Percentiles rank a stretch among this genome's conserved stretches.
Evolutionary conservation across 2,329 filamentous ascomycete species (phyloP).

Genomic region (Epichloe gansuensis): DNA sequence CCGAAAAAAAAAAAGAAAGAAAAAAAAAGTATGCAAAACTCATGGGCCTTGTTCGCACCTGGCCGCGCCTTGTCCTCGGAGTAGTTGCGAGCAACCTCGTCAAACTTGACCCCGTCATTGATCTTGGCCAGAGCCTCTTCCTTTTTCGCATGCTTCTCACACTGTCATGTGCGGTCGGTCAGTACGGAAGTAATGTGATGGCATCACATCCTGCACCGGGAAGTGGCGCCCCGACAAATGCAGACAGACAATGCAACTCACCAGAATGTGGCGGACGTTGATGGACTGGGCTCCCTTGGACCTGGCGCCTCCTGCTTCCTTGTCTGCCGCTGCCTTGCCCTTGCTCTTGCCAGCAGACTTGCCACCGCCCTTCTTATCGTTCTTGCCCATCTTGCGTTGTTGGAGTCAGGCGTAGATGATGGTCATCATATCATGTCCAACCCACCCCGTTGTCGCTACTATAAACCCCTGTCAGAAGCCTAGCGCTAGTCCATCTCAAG

Average conservation of each 20-base stretch:
- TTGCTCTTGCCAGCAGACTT: conserved; percentile 20
- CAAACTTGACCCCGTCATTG: conserved; percentile 54
- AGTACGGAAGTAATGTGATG: too few species aligned
- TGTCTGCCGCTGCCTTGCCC: conserved; percentile 15
- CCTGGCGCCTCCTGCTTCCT: conserved; percentile 24
- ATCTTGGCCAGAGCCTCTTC: conserved; percentile 62
- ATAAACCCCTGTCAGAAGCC: too few species aligned
- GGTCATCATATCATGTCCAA: too few species aligned
- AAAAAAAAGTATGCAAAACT: background rate
- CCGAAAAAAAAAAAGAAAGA: background rate
- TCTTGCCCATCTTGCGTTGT: conserved; percentile 22
- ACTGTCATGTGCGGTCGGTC: conserved; percentile 25
- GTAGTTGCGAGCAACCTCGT: conserved; percentile 58
- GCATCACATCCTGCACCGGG: too few species aligned
- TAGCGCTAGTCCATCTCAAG: too few species aligned
- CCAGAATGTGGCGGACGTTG: conserved; percentile 62
- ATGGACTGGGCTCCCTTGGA: conserved; percentile 50
- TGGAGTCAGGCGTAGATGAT: too few species aligned
- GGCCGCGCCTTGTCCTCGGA: conserved; percentile 66
- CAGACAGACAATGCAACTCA: conserved; percentile 13
- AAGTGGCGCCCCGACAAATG: too few species aligned
- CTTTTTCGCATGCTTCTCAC: conserved; percentile 66
- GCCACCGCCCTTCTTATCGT: conserved; percentile 28
- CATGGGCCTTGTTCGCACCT: conserved; percentile 25
- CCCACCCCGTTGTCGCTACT: too few species aligned